Percentiles rank a stretch among this genome's conserved stretches.
These are phyloP conservation scores for Coelastrella sp. DNA, from an alignment of 139 green algal genomes.

Conservation along the genomic window DNA sequence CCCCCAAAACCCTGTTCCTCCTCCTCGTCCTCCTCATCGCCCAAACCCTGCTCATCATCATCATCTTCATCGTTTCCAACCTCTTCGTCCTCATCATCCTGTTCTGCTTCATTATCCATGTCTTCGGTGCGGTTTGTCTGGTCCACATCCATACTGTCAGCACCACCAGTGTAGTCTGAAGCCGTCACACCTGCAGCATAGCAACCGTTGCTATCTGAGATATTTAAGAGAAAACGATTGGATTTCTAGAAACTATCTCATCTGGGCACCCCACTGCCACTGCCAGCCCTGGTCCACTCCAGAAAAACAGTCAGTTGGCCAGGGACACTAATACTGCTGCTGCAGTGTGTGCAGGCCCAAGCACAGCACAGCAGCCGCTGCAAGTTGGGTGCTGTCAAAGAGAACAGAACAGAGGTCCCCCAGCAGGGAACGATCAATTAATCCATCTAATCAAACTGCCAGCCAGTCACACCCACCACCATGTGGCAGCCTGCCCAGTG, in stretches of 20 bases:
- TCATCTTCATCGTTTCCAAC: background rate
- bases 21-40: background rate
- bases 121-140: background rate
- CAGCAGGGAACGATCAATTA: background rate
- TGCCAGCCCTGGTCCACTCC: no score
- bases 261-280: background rate
- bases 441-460: background rate
- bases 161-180: constrained; percentile 27
- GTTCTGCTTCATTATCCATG: background rate
- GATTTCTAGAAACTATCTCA: background rate
- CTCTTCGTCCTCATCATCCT: constrained; percentile 20
- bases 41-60: background rate
- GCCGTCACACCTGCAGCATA: background rate
- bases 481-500: constrained; percentile 16
- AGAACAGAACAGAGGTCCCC: no score
- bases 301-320: no score
- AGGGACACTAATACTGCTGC: no score
- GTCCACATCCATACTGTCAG: constrained; percentile 37
- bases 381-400: no score
- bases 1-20: background rate
- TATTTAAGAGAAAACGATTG: background rate
- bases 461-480: background rate
- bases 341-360: no score
- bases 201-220: background rate
- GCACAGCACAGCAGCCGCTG: no score